Percentiles rank a stretch among this genome's conserved stretches.
These are phyloP conservation scores for Candida mattraensis DNA, from an alignment of 805 yeast genomes.

Conservation along the genomic window DNA sequence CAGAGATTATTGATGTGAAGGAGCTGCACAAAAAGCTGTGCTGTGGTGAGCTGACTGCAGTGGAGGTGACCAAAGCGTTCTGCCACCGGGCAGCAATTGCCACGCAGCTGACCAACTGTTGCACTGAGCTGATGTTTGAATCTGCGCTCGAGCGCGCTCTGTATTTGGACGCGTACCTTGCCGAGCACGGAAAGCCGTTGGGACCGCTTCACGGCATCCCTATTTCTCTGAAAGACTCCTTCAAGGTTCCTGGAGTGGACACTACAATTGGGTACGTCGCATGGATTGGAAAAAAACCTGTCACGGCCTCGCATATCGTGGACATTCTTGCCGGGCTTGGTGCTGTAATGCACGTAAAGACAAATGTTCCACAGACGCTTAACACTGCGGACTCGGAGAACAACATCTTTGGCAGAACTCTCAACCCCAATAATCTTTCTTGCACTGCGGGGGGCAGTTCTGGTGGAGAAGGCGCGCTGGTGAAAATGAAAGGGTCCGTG, in stretches of 20 bases:
- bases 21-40: conserved; percentile 4
- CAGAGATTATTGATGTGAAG: conserved; percentile 9
- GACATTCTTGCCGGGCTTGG: no score
- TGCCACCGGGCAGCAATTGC: conserved; percentile 30
- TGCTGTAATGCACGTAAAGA: no score
- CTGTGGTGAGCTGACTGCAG: conserved; percentile 15
- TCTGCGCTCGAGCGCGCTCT: conserved; percentile 23
- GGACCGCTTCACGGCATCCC: conserved; percentile 30
- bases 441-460: no score
- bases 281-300: conserved; percentile 11
- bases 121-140: conserved; percentile 26
- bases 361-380: no score
- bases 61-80: conserved; percentile 24
- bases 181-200: conserved; percentile 14
- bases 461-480: no score
- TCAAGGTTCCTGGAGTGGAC: conserved; percentile 37
- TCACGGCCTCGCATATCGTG: no score
- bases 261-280: conserved; percentile 19
- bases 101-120: conserved; percentile 27
- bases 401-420: no score
- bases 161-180: conserved; percentile 18
- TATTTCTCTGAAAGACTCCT: conserved; percentile 55
- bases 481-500: no score
- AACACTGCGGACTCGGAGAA: no score
- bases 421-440: no score